Evolutionary conservation across 1,284 basidiomycete genomes (phyloP), one percentile per base, ranked within the genome.

Genomic region (Ustilago curta): DNA sequence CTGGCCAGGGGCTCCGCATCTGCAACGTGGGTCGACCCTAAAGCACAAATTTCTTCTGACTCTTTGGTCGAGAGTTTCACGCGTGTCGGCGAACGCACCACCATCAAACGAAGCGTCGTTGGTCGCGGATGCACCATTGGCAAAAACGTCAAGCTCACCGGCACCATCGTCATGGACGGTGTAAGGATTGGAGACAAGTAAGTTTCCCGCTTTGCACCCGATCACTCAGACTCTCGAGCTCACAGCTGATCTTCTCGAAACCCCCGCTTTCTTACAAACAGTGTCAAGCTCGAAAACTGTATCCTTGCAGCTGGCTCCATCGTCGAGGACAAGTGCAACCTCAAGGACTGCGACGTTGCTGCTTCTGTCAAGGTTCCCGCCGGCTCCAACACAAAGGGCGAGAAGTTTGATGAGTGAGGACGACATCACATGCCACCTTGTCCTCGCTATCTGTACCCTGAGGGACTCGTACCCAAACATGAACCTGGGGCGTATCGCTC

Each of bases 111-210:
- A 75, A 92, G 91, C 8, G 89, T 95, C 23, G 89, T 98, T 25
- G 96, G 96, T 6, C 89, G 91, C 67, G 93, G 95, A 81, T 96
- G 94, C 79, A 86, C 90, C 23, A 93, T 98, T 67, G 95, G 94
- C 12, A 93, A 91, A 83, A 91, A 91, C 86, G 91, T 89, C 31
- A 94, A 91, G 85, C 90, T 98, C 59, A 89, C 88, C 1, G 92
- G 93, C n/a, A 95, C 92, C 78, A 89, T 98, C 12, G 85, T 99
- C 29, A 89, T 97, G 84, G 95, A 97, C 52, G 93, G 94, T 79
- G 95, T 94, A 76, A 88, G 91, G 3, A 88, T 99, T 27, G 93
- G 89, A 29, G 93, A 96, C 70, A 93, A 93, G 93, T 93, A 72
- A 82, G 90, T 81, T 18, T 23, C n/a, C n/a, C 6, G n/a, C 18